Percentiles rank a stretch among this genome's conserved stretches.
These are phyloP conservation scores for Salvia sclarea DNA, from an alignment of 305 asterid genomes.

Conservation along the genomic window DNA sequence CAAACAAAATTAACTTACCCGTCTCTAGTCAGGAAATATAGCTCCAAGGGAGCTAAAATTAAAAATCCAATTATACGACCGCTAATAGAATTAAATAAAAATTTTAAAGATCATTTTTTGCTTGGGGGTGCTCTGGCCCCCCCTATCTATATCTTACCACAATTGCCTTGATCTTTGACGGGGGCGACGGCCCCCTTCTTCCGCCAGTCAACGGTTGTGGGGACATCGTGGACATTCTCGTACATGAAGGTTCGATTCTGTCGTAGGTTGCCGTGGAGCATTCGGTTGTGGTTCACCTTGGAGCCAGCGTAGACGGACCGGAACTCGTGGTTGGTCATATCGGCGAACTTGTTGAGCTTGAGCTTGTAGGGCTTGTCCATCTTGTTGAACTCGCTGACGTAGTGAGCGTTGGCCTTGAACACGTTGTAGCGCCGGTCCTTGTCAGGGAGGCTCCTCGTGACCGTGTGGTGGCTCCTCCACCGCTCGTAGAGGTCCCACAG, in stretches of 20 bases:
- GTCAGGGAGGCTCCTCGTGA: constrained; percentile 60
- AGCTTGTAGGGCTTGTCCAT: constrained; percentile 77
- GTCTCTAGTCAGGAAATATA: no score
- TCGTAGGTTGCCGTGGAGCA: constrained; percentile 47
- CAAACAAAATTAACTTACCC: no score
- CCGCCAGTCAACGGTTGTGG: constrained; percentile 88
- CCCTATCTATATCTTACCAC: constrained; percentile 69
- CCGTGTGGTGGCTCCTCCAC: constrained; percentile 91
- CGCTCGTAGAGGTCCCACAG: constrained; percentile 83
- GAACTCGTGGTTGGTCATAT: constrained; percentile 92
- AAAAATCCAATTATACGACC: no score
- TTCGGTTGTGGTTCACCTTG: constrained; percentile 61
- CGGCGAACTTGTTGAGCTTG: constrained; percentile 85
- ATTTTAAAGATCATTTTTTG: no score
- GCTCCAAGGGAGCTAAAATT: no score
- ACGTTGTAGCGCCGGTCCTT: constrained; percentile 74
- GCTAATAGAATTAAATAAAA: no score
- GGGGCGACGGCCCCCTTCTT: constrained; percentile 66
- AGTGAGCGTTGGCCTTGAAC: constrained; percentile 68
- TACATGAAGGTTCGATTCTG: constrained; percentile 60
- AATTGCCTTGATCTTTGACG: constrained; percentile 87
- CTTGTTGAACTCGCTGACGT: constrained; percentile 64
- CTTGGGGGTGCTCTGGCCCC: no score
- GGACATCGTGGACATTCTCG: constrained; percentile 46
- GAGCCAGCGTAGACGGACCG: constrained; percentile 59